A percentile compares a stretch with the other conserved stretches of the same genome.
Evolutionary conservation across 441 rosid genomes (phyloP).

Genomic region (Isatis lusitanica): DNA sequence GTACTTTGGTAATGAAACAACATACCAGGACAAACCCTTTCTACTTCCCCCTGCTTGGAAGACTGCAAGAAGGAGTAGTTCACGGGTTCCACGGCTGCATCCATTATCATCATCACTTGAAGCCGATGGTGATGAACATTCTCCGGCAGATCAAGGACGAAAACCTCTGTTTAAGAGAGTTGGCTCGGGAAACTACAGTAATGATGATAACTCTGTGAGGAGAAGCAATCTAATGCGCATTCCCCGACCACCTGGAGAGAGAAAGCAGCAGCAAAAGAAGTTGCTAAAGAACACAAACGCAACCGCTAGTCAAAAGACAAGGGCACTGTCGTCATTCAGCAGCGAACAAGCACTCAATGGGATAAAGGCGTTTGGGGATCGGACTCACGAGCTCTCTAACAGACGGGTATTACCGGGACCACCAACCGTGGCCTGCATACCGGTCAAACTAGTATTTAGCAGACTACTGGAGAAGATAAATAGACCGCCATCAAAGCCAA

Average conservation of each 20-base stretch:
- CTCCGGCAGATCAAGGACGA: constrained; percentile 48
- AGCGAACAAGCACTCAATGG: constrained; percentile 49
- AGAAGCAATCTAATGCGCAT: constrained; percentile 46
- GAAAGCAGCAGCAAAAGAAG: constrained; percentile 52
- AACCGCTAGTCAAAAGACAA: constrained; percentile 72
- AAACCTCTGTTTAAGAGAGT: constrained; percentile 43
- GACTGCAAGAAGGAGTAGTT: constrained; percentile 86
- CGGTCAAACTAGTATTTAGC: constrained; percentile 92
- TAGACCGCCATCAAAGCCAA: constrained; percentile 79
- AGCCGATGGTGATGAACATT: constrained; percentile 42
- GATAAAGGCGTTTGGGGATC: constrained; percentile 37
- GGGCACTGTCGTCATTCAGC: constrained; percentile 79
- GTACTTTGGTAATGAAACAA: constrained; percentile 44
- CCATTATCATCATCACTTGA: constrained; percentile 48
- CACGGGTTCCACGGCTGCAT: constrained; percentile 74
- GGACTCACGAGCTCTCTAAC: constrained; percentile 64
- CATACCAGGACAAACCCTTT: constrained; percentile 49
- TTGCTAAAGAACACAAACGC: constrained; percentile 55
- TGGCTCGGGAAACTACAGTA: constrained; percentile 38
- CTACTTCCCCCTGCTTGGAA: constrained; percentile 81
- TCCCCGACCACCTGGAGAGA: constrained; percentile 46
- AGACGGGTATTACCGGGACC: constrained; percentile 62
- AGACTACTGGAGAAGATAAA: constrained; percentile 98
- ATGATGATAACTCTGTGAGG: constrained; percentile 44
- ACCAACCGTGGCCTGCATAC: constrained; percentile 96